Conservation (phyloP, 2,329 filamentous ascomycete species). For the Coniochaeta ligniaria region DNA sequence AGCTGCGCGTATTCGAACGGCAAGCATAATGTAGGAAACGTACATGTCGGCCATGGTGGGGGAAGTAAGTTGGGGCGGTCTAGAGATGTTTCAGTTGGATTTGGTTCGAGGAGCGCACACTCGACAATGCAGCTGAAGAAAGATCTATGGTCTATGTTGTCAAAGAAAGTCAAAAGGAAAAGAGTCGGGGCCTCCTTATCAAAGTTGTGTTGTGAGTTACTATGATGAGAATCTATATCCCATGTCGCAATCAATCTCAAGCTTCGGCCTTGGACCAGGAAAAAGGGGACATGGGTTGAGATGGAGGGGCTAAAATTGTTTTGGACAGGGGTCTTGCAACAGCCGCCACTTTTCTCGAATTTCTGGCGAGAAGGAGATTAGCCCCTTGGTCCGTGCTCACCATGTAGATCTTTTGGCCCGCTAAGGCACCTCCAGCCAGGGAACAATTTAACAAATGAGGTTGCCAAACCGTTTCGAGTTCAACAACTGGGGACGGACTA, state of each 20-base stretch:
- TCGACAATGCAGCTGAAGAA: not conserved
- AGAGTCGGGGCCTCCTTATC: not conserved
- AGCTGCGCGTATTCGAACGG: not conserved
- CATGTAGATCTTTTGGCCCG: not conserved
- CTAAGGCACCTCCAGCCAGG: not conserved
- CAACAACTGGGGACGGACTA: not conserved
- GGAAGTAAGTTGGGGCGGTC: not conserved
- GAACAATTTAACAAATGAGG: not conserved
- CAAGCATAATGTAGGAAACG: conserved; percentile 2
- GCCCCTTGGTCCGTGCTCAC: not conserved
- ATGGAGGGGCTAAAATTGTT: not conserved
- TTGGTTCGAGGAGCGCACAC: not conserved
- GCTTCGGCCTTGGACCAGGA: not conserved
- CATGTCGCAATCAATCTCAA: not conserved
- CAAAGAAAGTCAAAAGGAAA: not conserved
- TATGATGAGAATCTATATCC: not conserved
- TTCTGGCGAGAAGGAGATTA: not conserved
- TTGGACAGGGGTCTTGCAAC: not conserved
- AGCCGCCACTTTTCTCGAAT: not conserved
- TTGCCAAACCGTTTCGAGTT: no score
- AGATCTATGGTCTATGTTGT: not conserved
- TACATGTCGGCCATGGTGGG: conserved; percentile 21
- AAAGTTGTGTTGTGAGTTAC: not conserved
- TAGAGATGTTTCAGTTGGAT: not conserved
- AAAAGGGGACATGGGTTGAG: conserved; percentile 2